Base-by-base conservation (phyloP, 306 rosid genomes). In the Cucurbita ficifolia region DNA sequence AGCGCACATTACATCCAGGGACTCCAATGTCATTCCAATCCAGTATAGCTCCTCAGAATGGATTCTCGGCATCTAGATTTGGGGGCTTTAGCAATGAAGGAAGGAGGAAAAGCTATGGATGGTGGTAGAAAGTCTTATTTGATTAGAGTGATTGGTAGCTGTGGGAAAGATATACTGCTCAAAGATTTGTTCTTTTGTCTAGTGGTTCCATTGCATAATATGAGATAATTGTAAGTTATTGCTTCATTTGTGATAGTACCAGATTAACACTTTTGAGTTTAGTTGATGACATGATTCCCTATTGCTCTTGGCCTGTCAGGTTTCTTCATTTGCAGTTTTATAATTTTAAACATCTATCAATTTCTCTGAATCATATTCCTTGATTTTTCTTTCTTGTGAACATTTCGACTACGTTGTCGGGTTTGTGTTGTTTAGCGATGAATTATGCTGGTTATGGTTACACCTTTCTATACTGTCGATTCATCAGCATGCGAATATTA, bases 21-120 rank as follows among this genome's bases (percentile, higher is more conserved):
- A 63, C 86, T 76, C 70, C 86, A 7, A 72, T 50, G 43, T 79
- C 86, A 29, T 85, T 83, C 36, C 78, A 82, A 52, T 76, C 81
- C 8, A 64, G 73, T 17, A 79, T 22, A 45, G 50, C 69, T 52
- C 81, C 39, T 76, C 80, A 74, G 45, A 83, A 75, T 54, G 73
- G 87, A 82, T 83, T 71, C 74, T 82, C 90, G 48, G 83, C 83
- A 5, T 79, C 84, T 9, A 87, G 92, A 84, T 90, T 82, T 86
- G 86, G 76, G 62, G 78, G 84, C 79, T 72, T 76, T 33, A 69
- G 77, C 56, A 60, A 56, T 17, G 85, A 78, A 68, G 86, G 85
- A 49, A 33, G 38, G 4, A 74, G 87, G 58, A 81, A 84, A 83
- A 82, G 59, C 76, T 72, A 84, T 70, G 76, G 75, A 52, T 55